phyloP scores from a whole-genome alignment of 148 eudicot species.

The Linanthus parryae region DNA sequence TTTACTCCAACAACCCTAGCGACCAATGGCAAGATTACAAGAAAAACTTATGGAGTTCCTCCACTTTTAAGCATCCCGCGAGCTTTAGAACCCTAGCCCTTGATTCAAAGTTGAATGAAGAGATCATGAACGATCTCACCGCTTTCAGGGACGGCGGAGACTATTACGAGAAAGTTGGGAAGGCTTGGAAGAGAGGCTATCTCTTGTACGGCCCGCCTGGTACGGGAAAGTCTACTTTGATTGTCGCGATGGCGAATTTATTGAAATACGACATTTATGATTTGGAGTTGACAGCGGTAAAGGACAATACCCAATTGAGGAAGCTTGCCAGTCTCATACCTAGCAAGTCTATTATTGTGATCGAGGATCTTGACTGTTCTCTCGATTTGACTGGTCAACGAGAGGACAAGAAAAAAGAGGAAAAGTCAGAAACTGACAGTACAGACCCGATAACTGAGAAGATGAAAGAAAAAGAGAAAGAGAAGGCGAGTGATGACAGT shows the following conservation, averaged over 20 bases:
- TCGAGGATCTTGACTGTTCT: slow-evolving; percentile 8
- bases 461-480: background rate
- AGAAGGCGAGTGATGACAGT: slow-evolving; percentile 1
- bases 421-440: slow-evolving; percentile 9
- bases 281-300: slow-evolving; percentile 9
- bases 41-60: slow-evolving; percentile 23
- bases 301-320: slow-evolving; percentile 8
- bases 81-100: slow-evolving; percentile 19
- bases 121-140: slow-evolving; percentile 14
- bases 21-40: background rate
- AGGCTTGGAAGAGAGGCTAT: slow-evolving; percentile 16
- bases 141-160: slow-evolving; percentile 6
- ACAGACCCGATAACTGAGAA: background rate
- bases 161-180: slow-evolving; percentile 9
- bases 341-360: slow-evolving; percentile 3
- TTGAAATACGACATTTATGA: slow-evolving; percentile 7
- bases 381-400: slow-evolving; percentile 1
- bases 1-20: slow-evolving; percentile 11
- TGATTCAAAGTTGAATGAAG: slow-evolving; percentile 17
- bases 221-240: slow-evolving; percentile 11
- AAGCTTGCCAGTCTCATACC: slow-evolving; percentile 1
- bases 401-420: slow-evolving; percentile 1
- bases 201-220: slow-evolving; percentile 9
- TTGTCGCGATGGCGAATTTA: slow-evolving; percentile 13
- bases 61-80: slow-evolving; percentile 18